Percentiles rank a stretch among this genome's conserved stretches.
Evolutionary conservation across 2,329 filamentous ascomycete species (phyloP).

Genomic region (Cladosporium sp.): DNA sequence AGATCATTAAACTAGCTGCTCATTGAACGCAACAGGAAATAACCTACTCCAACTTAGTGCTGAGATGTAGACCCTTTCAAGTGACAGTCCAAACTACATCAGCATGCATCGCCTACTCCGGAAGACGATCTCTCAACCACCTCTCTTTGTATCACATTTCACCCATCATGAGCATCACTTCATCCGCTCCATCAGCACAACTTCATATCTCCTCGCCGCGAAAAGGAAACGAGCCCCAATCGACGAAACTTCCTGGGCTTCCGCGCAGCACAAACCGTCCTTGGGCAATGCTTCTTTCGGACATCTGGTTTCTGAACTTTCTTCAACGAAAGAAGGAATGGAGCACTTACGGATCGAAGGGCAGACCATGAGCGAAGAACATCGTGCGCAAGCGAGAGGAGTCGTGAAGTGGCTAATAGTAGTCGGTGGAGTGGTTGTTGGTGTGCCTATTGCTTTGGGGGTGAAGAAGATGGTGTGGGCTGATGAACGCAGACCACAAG

Average conservation of each 20-base stretch:
- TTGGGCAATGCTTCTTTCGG: conserved; percentile 26
- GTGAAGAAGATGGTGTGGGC: not conserved
- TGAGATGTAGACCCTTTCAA: too few relatives aligned
- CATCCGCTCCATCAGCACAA: not conserved
- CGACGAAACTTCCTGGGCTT: conserved; percentile 18
- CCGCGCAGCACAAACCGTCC: conserved; percentile 27
- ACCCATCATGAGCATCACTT: not conserved
- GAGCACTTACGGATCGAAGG: conserved; percentile 22
- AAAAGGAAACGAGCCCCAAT: conserved; percentile 3
- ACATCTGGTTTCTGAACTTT: conserved; percentile 27
- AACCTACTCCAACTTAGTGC: too few relatives aligned
- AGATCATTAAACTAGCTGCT: too few relatives aligned
- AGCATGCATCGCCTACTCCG: not conserved
- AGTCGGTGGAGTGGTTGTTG: conserved; percentile 18
- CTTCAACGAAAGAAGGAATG: conserved; percentile 27
- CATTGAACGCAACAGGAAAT: too few relatives aligned
- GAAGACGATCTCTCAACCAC: not conserved
- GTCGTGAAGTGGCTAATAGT: conserved; percentile 20
- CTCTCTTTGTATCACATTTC: not conserved
- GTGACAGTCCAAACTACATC: too few relatives aligned
- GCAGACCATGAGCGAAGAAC: conserved; percentile 26
- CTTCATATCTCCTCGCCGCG: not conserved
- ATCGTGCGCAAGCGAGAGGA: conserved; percentile 20
- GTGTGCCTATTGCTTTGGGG: conserved; percentile 4
- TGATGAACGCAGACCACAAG: not conserved